Evolutionary conservation across 2,329 filamentous ascomycete genomes (phyloP).

Genomic region (Aspergillus calidoustus): DNA sequence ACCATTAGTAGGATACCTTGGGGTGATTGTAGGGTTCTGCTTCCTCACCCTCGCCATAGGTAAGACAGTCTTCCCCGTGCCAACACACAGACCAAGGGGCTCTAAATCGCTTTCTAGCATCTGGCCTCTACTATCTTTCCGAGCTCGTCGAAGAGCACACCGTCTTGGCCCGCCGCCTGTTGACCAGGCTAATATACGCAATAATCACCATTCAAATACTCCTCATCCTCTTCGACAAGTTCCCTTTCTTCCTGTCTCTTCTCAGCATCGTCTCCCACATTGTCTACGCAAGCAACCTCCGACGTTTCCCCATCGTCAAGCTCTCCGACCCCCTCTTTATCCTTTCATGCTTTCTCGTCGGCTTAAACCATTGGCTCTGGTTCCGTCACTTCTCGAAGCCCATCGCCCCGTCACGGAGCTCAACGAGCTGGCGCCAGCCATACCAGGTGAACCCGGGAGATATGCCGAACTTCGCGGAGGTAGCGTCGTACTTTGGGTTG

Average conservation of each 20-base stretch:
- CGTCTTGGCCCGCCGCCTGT: slow-evolving; percentile 84
- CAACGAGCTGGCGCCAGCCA: slow-evolving; percentile 41
- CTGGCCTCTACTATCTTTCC: slow-evolving; percentile 97
- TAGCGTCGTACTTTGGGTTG: slow-evolving; percentile 92
- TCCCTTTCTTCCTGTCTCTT: slow-evolving; percentile 74
- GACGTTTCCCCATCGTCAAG: slow-evolving; percentile 76
- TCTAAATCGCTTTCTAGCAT: slow-evolving; percentile 61
- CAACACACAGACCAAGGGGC: not conserved
- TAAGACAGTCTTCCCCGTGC: slow-evolving; percentile 36
- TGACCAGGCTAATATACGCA: slow-evolving; percentile 81
- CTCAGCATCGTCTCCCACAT: slow-evolving; percentile 81
- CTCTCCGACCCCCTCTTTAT: slow-evolving; percentile 87
- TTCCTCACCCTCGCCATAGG: slow-evolving; percentile 95
- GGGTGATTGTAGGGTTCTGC: slow-evolving; percentile 84
- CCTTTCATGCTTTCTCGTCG: slow-evolving; percentile 79
- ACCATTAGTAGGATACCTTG: slow-evolving; percentile 86
- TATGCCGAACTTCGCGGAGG: slow-evolving; percentile 86
- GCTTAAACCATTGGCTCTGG: slow-evolving; percentile 93
- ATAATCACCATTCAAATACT: slow-evolving; percentile 76
- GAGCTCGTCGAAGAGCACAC: slow-evolving; percentile 98
- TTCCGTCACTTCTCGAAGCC: slow-evolving; percentile 87
- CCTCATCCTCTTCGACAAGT: slow-evolving; percentile 80
- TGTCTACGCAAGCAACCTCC: slow-evolving; percentile 87
- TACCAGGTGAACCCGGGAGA: slow-evolving; percentile 49
- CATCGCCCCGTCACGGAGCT: slow-evolving; percentile 43